phyloP scores from a whole-genome alignment of 805 yeast genomes.

The Wickerhamomyces tratensis region DNA sequence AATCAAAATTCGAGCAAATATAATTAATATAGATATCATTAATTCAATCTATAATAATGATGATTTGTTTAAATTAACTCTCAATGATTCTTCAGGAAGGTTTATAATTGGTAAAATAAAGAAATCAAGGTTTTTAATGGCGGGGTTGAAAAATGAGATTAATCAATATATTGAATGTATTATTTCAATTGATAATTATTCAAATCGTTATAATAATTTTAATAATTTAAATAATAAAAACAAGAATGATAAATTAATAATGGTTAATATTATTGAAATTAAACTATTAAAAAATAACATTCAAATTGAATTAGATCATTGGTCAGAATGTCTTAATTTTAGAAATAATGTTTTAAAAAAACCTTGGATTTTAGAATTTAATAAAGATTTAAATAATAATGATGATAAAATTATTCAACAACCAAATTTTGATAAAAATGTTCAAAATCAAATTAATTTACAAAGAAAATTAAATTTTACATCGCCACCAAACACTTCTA shows the following conservation, averaged over 20 bases:
- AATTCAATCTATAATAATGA: background rate
- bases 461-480: conserved; percentile 1
- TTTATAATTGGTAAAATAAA: no score
- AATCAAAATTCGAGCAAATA: conserved; percentile 26
- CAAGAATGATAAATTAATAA: no score
- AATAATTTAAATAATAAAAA: background rate
- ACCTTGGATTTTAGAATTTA: background rate
- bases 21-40: conserved; percentile 11
- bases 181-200: background rate
- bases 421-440: conserved; percentile 1
- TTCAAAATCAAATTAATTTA: conserved; percentile 3
- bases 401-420: background rate
- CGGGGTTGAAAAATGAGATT: background rate
- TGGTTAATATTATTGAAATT: no score
- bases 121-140: no score
- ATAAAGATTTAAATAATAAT: no score
- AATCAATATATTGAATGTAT: background rate
- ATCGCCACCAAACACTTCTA: conserved; percentile 11
- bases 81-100: conserved; percentile 17
- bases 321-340: no score
- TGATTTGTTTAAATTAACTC: conserved; percentile 12
- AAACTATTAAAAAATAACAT: no score
- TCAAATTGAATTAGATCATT: no score
- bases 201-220: background rate
- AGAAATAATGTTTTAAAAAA: background rate